These are phyloP conservation scores for Echites panduratus DNA, from an alignment of 257 asterid genomes.

Conservation along the genomic window DNA sequence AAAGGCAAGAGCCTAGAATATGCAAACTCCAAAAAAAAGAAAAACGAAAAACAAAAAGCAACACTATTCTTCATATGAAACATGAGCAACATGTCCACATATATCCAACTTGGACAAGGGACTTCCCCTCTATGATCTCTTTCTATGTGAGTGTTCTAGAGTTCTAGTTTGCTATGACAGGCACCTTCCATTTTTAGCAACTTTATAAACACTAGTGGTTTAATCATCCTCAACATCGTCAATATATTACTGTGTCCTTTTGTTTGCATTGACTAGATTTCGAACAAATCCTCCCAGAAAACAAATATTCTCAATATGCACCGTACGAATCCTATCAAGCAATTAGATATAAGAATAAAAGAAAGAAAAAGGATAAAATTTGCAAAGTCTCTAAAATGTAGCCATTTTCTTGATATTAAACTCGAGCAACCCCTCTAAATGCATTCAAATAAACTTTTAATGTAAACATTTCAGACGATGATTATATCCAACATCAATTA, in stretches of 20 bases:
- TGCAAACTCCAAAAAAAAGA: neutral
- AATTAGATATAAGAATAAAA: neutral
- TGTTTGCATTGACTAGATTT: neutral
- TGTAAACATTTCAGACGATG: neutral
- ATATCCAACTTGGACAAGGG: too few species aligned
- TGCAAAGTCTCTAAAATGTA: too few species aligned
- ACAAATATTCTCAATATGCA: neutral
- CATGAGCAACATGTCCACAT: neutral
- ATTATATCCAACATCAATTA: neutral
- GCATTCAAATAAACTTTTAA: neutral
- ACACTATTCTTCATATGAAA: too few species aligned
- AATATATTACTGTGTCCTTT: neutral
- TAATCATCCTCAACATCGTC: neutral
- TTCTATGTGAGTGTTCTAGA: neutral
- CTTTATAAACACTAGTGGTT: neutral
- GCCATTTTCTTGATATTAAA: neutral
- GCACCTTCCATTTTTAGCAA: neutral
- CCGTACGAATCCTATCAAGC: neutral
- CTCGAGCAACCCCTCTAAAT: neutral
- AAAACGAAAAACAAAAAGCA: too few species aligned
- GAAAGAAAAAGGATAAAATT: neutral
- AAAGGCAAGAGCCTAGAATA: too few species aligned
- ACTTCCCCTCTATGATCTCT: too few species aligned
- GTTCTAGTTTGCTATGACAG: neutral
- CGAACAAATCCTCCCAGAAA: neutral